These are phyloP conservation scores for Phytophthora megakarya DNA, from an alignment of 352 stramenopile species.

Conservation along the genomic window DNA sequence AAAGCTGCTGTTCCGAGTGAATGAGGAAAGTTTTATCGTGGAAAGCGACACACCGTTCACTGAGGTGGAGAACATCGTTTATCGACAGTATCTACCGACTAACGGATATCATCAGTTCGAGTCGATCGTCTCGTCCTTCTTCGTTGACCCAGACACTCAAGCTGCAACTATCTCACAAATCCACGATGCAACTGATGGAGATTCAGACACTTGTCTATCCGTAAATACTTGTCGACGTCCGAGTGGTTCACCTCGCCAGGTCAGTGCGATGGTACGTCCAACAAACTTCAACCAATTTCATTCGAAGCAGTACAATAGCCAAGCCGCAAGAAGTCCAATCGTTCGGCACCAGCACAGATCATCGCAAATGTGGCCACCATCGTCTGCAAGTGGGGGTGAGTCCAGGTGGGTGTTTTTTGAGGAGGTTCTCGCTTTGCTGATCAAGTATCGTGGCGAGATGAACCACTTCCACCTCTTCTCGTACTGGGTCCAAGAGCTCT, in stretches of 20 bases:
- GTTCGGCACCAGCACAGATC: constrained; percentile 35
- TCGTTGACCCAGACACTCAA: constrained; percentile 32
- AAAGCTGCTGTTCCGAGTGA: constrained; percentile 52
- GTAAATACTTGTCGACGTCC: constrained; percentile 20
- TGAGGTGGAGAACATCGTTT: constrained; percentile 62
- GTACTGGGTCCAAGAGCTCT: constrained; percentile 61
- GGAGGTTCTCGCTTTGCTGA: constrained; percentile 60
- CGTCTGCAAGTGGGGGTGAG: background rate
- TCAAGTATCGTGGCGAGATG: constrained; percentile 67
- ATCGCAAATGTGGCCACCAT: background rate
- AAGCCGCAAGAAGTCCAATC: constrained; percentile 52
- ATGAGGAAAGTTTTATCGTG: constrained; percentile 45
- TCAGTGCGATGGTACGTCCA: constrained; percentile 36
- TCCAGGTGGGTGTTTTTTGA: constrained; percentile 62
- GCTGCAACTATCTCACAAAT: constrained; percentile 6
- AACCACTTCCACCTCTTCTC: constrained; percentile 69
- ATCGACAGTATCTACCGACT: constrained; percentile 57
- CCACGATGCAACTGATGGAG: background rate
- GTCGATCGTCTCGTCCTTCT: constrained; percentile 50
- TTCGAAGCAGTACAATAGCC: constrained; percentile 51
- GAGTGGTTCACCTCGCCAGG: constrained; percentile 14
- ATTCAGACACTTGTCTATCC: background rate
- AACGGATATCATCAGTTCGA: constrained; percentile 58
- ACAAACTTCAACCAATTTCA: constrained; percentile 73
- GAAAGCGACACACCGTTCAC: constrained; percentile 44